phyloP scores from a whole-genome alignment of 1,139 yeast genomes.

The Candida sp. region DNA sequence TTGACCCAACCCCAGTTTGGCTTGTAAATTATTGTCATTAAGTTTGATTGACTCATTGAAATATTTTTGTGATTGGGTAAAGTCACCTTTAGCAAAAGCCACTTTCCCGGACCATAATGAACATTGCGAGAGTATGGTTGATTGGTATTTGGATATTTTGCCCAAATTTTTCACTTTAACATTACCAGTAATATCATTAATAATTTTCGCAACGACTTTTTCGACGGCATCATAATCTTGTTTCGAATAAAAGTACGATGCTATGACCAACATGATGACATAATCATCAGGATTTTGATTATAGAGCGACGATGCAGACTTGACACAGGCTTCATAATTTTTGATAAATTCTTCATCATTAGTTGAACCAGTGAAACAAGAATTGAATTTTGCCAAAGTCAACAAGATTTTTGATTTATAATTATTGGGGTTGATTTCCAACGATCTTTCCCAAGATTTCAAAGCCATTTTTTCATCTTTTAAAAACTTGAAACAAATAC shows the following conservation, averaged over 20 bases:
- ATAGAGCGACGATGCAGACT: constrained; percentile 25
- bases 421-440: constrained; percentile 62
- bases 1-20: constrained; percentile 84
- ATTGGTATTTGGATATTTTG: constrained; percentile 25
- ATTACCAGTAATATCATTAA: constrained; percentile 25
- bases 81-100: constrained; percentile 56
- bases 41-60: constrained; percentile 71
- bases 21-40: constrained; percentile 60
- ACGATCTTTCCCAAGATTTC: constrained; percentile 78
- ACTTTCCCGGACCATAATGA: constrained; percentile 87
- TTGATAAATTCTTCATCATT: constrained; percentile 58
- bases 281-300: constrained; percentile 24
- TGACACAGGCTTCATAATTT: constrained; percentile 47
- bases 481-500: constrained; percentile 89
- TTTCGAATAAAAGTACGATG: constrained; percentile 58
- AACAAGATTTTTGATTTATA: constrained; percentile 65
- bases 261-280: constrained; percentile 44
- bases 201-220: constrained; percentile 52
- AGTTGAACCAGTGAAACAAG: constrained; percentile 53
- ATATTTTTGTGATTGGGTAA: constrained; percentile 63
- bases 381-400: constrained; percentile 66
- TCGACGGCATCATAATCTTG: constrained; percentile 56
- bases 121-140: constrained; percentile 64
- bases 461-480: constrained; percentile 76
- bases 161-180: constrained; percentile 15